Conservation (phyloP, 2,329 filamentous ascomycete genomes). For the Ophiobolus disseminans region DNA sequence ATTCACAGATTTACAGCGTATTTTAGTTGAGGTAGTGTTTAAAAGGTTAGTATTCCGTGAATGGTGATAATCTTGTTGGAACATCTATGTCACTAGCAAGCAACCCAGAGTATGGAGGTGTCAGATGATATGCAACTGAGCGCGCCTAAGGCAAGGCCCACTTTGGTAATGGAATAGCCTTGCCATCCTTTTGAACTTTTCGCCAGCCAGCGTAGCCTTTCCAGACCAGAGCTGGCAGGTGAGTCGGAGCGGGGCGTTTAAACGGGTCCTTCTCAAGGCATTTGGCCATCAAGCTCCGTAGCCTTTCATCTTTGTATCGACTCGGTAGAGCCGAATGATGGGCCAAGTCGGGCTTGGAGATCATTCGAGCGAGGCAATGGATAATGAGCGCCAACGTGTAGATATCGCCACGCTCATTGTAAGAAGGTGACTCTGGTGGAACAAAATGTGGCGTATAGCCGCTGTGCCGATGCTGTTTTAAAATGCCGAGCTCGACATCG, state of each 20-base stretch:
- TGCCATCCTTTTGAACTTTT: neutral
- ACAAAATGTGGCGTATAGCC: neutral
- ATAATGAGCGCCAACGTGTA: constrained; percentile 5
- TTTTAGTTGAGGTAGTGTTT: too few relatives aligned
- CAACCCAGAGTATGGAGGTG: too few relatives aligned
- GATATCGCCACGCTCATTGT: neutral
- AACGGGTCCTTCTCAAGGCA: neutral
- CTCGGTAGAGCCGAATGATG: neutral
- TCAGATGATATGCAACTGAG: neutral
- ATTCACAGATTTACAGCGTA: too few relatives aligned
- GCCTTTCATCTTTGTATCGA: neutral
- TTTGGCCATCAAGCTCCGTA: neutral
- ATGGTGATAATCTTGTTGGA: too few relatives aligned
- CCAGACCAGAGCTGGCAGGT: neutral
- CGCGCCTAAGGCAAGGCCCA: neutral
- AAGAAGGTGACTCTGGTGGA: neutral
- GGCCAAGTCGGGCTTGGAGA: neutral
- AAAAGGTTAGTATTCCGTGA: too few relatives aligned
- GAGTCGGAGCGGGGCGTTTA: neutral
- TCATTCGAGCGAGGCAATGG: constrained; percentile 9
- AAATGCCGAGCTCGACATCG: neutral
- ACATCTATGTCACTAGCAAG: too few relatives aligned
- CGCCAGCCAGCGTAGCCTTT: neutral
- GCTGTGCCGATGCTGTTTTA: neutral
- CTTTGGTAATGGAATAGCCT: neutral